A percentile compares a stretch with the other conserved stretches of the same genome.
These are phyloP conservation scores for Aspergillus ostianus DNA, from an alignment of 495 filamentous ascomycete species.

Conservation along the genomic window DNA sequence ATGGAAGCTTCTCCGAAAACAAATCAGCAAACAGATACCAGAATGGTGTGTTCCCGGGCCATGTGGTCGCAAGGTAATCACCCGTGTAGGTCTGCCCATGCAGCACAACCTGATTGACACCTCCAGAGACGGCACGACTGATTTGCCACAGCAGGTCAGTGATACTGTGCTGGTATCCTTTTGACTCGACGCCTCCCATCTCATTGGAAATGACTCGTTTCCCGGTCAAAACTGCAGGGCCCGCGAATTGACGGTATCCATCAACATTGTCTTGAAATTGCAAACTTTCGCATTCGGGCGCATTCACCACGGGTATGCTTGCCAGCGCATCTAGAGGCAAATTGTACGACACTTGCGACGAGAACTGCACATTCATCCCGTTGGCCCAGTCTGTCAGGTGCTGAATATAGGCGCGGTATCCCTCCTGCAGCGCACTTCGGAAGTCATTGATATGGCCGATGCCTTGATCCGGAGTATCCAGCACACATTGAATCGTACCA, in stretches of 20 bases:
- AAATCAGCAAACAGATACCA: conserved; percentile 42
- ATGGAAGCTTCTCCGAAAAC: conserved; percentile 42
- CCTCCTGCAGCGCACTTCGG: conserved; percentile 28
- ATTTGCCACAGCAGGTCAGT: conserved; percentile 27
- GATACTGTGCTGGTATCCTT: conserved; percentile 30
- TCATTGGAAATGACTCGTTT: conserved; percentile 44
- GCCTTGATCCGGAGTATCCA: conserved; percentile 26
- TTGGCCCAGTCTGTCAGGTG: conserved; percentile 33
- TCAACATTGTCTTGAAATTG: conserved; percentile 41
- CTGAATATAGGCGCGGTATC: conserved; percentile 36
- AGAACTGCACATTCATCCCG: conserved; percentile 36
- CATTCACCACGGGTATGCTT: conserved; percentile 39
- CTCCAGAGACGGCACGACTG: conserved; percentile 36
- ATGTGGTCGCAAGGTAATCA: conserved; percentile 40
- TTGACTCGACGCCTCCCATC: conserved; percentile 28
- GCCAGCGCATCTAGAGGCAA: conserved; percentile 46
- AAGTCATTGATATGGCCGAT: conserved; percentile 33
- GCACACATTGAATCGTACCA: conserved; percentile 20
- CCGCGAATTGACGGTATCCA: conserved; percentile 45
- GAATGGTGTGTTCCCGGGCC: conserved; percentile 50
- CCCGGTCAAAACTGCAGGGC: conserved; percentile 38
- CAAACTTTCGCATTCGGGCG: conserved; percentile 49
- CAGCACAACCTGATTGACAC: conserved; percentile 45
- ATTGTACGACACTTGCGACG: conserved; percentile 49
- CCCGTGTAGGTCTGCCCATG: conserved; percentile 47